Base-by-base conservation (phyloP, 1,284 basidiomycete species). In the Bondarzewia mesenterica region DNA sequence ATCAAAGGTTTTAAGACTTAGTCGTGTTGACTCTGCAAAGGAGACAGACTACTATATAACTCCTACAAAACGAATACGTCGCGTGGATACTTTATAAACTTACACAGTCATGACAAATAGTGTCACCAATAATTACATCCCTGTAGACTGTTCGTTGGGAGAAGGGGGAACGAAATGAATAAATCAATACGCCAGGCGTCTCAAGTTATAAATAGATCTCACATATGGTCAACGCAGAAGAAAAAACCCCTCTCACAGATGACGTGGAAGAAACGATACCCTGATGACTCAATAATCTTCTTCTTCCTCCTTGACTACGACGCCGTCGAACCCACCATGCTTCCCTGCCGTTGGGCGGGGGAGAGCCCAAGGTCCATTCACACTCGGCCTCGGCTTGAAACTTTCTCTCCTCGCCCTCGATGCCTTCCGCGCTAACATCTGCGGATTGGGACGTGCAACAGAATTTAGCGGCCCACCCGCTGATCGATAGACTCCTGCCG, bases 381-480 rank as follows among this genome's bases (percentile, higher is more conserved):
- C 63, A 57, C 85, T 89, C 37, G 84, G 76, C 39, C 86, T 69
- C 7, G 87, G 86, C 60, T 78, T 83, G 63, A 89, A 89, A 62
- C 86, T 89, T 67, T 89, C 86, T 53, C 82, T 71, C 52, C 71
- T 60, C 26, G 72, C 70, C 40, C 75, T 63, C 40, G 72, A 64
- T 20, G 72, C 71, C 57, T 77, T 80, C 62, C 68, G 70, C 47
- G 68, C 63, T 15, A 52, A 52, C 32, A 51, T 55, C 8, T 62
- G 55, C 18, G 59, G 56, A 41, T 56, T 50, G n/a, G n/a, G n/a
- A n/a, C n/a, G n/a, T n/a, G n/a, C n/a, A n/a, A n/a, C n/a, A n/a
- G n/a, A n/a, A n/a, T n/a, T n/a, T n/a, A n/a, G n/a, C 20, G 54
- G 45, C 18, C 50, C 48, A 14, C 40, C 39, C 14, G 23, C 45